These are phyloP conservation scores for Hanseniaspora meyeri DNA, from an alignment of 805 yeast species.

Conservation along the genomic window DNA sequence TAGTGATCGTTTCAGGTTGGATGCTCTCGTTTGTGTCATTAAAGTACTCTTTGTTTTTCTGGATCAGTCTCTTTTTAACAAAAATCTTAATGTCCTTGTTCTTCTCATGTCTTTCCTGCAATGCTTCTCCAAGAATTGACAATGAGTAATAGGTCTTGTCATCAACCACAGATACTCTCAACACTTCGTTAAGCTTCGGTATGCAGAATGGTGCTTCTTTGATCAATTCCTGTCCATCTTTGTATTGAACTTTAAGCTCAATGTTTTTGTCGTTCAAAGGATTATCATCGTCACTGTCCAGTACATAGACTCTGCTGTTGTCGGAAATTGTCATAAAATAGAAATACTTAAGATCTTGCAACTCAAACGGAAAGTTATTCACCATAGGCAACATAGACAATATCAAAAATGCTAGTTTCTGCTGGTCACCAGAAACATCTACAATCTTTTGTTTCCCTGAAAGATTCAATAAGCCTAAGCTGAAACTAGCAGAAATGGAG, in stretches of 20 bases:
- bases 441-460: slow-evolving; percentile 91
- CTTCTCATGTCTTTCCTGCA: background rate
- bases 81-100: background rate
- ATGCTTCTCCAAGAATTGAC: background rate
- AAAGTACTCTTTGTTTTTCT: background rate
- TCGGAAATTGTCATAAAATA: slow-evolving; percentile 81
- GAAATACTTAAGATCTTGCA: slow-evolving; percentile 78
- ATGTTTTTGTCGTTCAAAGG: background rate
- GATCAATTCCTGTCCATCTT: background rate
- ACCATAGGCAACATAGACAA: slow-evolving; percentile 58
- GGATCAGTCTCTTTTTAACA: background rate
- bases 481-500: slow-evolving; percentile 65
- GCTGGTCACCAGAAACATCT: slow-evolving; percentile 38
- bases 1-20: background rate
- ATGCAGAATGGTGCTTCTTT: background rate
- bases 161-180: background rate
- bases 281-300: background rate
- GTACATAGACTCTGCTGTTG: slow-evolving; percentile 50
- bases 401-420: slow-evolving; percentile 34
- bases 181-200: background rate
- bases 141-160: background rate
- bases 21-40: background rate
- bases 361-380: slow-evolving; percentile 33
- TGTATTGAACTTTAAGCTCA: background rate
- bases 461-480: slow-evolving; percentile 74